These are phyloP conservation scores for Syncephalastrum racemosum DNA, from an alignment of 371 early-diverging fungal species.

Conservation along the genomic window DNA sequence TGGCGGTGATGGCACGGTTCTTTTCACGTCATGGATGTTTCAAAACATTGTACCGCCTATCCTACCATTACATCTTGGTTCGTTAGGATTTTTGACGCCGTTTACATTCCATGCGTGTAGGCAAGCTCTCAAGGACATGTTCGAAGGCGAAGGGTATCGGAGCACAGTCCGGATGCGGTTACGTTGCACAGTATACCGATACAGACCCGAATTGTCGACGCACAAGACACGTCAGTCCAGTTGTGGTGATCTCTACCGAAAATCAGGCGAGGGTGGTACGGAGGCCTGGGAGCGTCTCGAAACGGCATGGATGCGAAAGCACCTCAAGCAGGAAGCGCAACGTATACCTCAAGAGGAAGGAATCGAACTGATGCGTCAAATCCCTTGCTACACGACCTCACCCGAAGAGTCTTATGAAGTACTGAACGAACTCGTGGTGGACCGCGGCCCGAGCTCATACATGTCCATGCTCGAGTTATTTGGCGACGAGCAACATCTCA, in stretches of 20 bases:
- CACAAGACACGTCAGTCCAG: no score
- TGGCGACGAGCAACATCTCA: constrained; percentile 82
- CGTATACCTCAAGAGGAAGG: constrained; percentile 6
- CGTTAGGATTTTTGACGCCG: constrained; percentile 89
- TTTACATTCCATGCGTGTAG: constrained; percentile 67
- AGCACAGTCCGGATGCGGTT: constrained; percentile 87
- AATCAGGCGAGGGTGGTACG: background rate
- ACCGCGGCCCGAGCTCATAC: constrained; percentile 87
- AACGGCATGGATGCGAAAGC: constrained; percentile 35
- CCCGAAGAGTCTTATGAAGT: constrained; percentile 59
- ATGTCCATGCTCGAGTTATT: constrained; percentile 88
- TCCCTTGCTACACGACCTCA: constrained; percentile 35
- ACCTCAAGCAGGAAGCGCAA: constrained; percentile 8
- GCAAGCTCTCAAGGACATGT: constrained; percentile 50
- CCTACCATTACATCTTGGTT: constrained; percentile 85
- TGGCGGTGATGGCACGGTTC: constrained; percentile 88
- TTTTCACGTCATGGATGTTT: constrained; percentile 88
- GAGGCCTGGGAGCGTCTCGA: constrained; percentile 24
- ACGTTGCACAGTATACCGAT: constrained; percentile 74
- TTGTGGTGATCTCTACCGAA: background rate
- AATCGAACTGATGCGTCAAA: constrained; percentile 12
- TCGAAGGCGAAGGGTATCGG: constrained; percentile 58
- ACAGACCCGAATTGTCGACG: constrained; percentile 17
- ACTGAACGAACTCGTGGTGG: constrained; percentile 80
- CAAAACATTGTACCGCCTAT: constrained; percentile 86